These are phyloP conservation scores for Chlorokybus atmophyticus DNA, from an alignment of 139 green algal species.

Conservation along the genomic window DNA sequence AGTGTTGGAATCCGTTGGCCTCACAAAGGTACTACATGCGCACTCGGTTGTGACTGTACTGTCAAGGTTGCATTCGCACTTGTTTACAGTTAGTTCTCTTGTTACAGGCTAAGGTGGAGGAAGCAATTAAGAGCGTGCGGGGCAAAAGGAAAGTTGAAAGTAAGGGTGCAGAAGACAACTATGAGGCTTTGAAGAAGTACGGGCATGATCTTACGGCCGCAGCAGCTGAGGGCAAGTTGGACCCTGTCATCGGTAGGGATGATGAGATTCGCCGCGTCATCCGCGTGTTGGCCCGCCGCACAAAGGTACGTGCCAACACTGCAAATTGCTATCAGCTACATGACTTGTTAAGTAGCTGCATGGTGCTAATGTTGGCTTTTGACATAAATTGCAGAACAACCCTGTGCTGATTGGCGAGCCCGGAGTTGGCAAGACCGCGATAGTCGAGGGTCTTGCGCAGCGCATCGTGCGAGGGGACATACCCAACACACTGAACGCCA, in stretches of 20 bases:
- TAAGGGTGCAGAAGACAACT: background rate
- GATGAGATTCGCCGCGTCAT: constrained; percentile 32
- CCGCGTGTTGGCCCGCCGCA: constrained; percentile 21
- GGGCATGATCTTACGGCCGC: constrained; percentile 28
- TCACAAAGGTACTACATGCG: too few species aligned
- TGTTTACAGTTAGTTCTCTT: background rate
- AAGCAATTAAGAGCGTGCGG: constrained; percentile 4
- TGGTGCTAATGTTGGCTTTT: too few species aligned
- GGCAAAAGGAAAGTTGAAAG: constrained; percentile 4
- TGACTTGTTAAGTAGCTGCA: too few species aligned
- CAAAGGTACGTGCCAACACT: constrained; percentile 14
- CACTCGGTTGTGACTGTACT: background rate
- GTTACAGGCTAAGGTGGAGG: constrained; percentile 8
- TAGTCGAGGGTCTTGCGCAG: constrained; percentile 80
- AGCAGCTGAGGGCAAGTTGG: constrained; percentile 24
- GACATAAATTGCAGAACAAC: constrained; percentile 36
- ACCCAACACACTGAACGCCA: constrained; percentile 24
- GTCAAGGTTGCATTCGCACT: background rate
- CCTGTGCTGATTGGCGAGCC: constrained; percentile 71
- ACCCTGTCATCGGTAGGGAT: constrained; percentile 34
- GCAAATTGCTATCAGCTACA: background rate
- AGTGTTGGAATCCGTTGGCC: background rate
- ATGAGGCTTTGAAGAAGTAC: constrained; percentile 31
- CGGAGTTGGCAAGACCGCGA: constrained; percentile 42
- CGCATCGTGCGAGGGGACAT: constrained; percentile 70